A percentile compares a stretch with the other conserved stretches of the same genome.
Conservation (phyloP, 805 yeast species). For the Ogataea minuta region DNA sequence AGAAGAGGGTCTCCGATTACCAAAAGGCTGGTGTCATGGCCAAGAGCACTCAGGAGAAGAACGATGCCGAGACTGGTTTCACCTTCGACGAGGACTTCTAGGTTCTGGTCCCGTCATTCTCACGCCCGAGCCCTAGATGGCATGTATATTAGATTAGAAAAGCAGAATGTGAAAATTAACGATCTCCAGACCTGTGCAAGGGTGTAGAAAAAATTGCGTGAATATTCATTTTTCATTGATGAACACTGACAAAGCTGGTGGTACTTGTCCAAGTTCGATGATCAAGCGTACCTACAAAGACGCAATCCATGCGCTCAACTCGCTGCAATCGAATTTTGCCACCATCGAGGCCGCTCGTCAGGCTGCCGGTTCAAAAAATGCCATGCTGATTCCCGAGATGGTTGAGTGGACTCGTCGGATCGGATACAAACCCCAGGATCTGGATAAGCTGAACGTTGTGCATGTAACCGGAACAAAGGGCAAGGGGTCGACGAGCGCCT, state of each 20-base stretch:
- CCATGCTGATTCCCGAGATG: conserved; percentile 81
- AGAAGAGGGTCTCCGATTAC: conserved; percentile 97
- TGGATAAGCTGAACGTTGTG: conserved; percentile 71
- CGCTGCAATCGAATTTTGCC: conserved; percentile 88
- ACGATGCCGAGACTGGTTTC: conserved; percentile 53
- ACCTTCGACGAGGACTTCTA: conserved; percentile 93
- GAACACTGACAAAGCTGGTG: conserved; percentile 3
- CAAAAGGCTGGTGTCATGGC: conserved; percentile 99
- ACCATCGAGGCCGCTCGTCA: conserved; percentile 79
- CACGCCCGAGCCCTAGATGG: not conserved
- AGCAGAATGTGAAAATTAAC: not conserved
- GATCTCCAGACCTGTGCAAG: conserved; percentile 3
- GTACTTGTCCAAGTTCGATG: conserved; percentile 18
- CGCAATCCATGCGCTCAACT: conserved; percentile 81
- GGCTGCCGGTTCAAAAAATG: conserved; percentile 60
- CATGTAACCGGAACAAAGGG: conserved; percentile 99
- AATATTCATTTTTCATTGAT: conserved; percentile 7
- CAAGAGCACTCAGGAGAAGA: conserved; percentile 43
- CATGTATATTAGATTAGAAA: conserved; percentile 15
- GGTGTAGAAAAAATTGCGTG: conserved; percentile 5
- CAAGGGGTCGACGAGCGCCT: conserved; percentile 97
- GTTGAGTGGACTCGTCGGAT: conserved; percentile 70
- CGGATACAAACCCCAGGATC: conserved; percentile 65
- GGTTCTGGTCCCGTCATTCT: conserved; percentile 18
- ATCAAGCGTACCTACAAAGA: conserved; percentile 44